A percentile compares a stretch with the other conserved stretches of the same genome.
These are phyloP conservation scores for Nigrospora sphaerica DNA, from an alignment of 2,329 filamentous ascomycete species.

Conservation along the genomic window DNA sequence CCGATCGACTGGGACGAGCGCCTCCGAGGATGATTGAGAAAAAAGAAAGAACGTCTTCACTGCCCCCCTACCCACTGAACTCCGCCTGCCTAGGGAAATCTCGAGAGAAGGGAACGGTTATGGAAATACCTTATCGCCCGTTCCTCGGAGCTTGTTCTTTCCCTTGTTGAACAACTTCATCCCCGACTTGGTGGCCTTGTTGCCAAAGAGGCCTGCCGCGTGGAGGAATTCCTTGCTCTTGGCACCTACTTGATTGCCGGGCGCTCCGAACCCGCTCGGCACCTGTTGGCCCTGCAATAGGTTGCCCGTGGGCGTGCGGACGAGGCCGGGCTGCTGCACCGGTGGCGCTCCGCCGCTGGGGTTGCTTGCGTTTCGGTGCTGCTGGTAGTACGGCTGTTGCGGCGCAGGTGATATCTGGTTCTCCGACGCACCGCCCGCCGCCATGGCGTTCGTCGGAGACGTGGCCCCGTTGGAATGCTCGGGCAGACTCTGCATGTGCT, in stretches of 20 bases:
- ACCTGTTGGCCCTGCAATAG: slow-evolving; percentile 29
- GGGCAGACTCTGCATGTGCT: slow-evolving; percentile 33
- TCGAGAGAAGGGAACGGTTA: slow-evolving; percentile 35
- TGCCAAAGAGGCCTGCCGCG: slow-evolving; percentile 79
- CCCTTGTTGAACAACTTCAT: slow-evolving; percentile 90
- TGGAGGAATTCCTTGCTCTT: slow-evolving; percentile 88
- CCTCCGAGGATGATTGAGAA: too few relatives aligned
- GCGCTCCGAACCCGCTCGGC: slow-evolving; percentile 41
- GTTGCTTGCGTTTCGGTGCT: slow-evolving; percentile 45
- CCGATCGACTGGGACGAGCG: too few relatives aligned
- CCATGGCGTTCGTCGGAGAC: slow-evolving; percentile 9
- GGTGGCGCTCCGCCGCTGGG: slow-evolving; percentile 21
- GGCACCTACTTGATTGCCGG: slow-evolving; percentile 60
- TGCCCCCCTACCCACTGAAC: too few relatives aligned
- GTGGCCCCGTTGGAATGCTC: slow-evolving; percentile 34
- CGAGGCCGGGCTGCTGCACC: slow-evolving; percentile 13
- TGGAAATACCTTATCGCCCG: slow-evolving; percentile 84
- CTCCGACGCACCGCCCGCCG: slow-evolving; percentile 1
- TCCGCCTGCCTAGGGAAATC: background rate
- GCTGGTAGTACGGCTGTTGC: slow-evolving; percentile 48
- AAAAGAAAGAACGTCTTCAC: too few relatives aligned
- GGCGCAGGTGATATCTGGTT: slow-evolving; percentile 7
- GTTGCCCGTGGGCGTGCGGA: slow-evolving; percentile 18
- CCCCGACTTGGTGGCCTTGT: slow-evolving; percentile 83
- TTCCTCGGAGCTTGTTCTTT: slow-evolving; percentile 70